A percentile compares a stretch with the other conserved stretches of the same genome.
Evolutionary conservation across 208 protist species (phyloP).

Genomic region (Spongospora subterranea): DNA sequence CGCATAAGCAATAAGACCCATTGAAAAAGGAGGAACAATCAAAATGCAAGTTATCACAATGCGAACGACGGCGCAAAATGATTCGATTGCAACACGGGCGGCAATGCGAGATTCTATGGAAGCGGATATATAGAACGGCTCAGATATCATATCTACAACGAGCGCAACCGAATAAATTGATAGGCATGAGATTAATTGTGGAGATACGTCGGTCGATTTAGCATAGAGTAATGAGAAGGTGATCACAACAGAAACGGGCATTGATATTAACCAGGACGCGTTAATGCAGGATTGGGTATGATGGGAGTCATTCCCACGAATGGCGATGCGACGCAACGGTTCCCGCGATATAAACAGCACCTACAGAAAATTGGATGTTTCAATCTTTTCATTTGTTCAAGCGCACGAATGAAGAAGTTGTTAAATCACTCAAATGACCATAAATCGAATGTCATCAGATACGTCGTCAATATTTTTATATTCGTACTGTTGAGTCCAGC

Average conservation of each 20-base stretch:
- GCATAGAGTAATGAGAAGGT: not conserved
- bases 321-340: constrained; percentile 36
- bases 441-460: not conserved
- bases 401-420: no score
- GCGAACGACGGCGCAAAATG: not conserved
- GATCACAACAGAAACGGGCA: not conserved
- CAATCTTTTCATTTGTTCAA: no score
- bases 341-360: constrained; percentile 9
- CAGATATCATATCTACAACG: constrained; percentile 18
- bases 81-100: constrained; percentile 20
- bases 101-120: not conserved
- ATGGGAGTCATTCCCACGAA: not conserved
- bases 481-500: not conserved
- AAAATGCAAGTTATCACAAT: not conserved
- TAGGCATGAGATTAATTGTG: not conserved
- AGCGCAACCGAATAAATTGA: not conserved
- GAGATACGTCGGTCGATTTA: not conserved
- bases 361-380: no score
- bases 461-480: no score
- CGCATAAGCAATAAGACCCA: not conserved
- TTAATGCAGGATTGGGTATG: constrained; percentile 37
- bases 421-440: no score
- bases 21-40: not conserved
- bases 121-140: constrained; percentile 10
- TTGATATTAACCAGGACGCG: not conserved